A percentile compares a stretch with the other conserved stretches of the same genome.
These are phyloP conservation scores for Termitomyces sp. DNA, from an alignment of 768 basidiomycete species.

Conservation along the genomic window DNA sequence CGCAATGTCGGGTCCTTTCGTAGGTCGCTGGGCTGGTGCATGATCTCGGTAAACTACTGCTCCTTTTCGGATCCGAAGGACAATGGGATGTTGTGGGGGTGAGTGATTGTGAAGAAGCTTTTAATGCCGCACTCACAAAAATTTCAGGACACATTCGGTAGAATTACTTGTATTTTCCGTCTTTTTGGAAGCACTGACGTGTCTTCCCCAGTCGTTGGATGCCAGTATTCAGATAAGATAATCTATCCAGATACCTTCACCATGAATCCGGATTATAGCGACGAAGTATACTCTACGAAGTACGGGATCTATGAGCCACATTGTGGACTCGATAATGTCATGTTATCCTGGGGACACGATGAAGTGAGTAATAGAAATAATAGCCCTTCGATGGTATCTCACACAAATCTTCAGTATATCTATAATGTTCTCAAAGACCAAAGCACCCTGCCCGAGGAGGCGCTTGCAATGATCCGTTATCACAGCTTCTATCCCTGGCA, in stretches of 20 bases:
- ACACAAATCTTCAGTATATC: slow-evolving; percentile 52
- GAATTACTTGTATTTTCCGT: slow-evolving; percentile 6
- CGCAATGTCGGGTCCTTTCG: neutral
- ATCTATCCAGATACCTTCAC: slow-evolving; percentile 77
- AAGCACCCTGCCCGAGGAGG: slow-evolving; percentile 74
- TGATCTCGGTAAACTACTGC: slow-evolving; percentile 84
- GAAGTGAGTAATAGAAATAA: slow-evolving; percentile 49
- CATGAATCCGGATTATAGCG: slow-evolving; percentile 64
- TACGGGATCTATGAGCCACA: slow-evolving; percentile 73
- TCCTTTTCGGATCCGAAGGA: slow-evolving; percentile 80
- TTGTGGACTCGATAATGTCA: slow-evolving; percentile 82
- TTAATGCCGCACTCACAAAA: slow-evolving; percentile 1
- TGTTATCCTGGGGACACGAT: slow-evolving; percentile 90
- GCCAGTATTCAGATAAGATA: slow-evolving; percentile 78
- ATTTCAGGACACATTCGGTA: slow-evolving; percentile 39
- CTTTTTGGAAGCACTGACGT: neutral
- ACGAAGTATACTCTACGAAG: slow-evolving; percentile 64
- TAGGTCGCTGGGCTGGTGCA: slow-evolving; percentile 75
- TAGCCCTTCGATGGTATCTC: neutral
- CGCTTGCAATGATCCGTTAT: slow-evolving; percentile 88
- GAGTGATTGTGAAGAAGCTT: neutral
- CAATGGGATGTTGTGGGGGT: slow-evolving; percentile 96
- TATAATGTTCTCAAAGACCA: slow-evolving; percentile 84
- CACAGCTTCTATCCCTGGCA: slow-evolving; percentile 98
- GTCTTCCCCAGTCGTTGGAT: slow-evolving; percentile 60